Conservation (phyloP, 345 rosid species). For the Triadica sebifera region DNA sequence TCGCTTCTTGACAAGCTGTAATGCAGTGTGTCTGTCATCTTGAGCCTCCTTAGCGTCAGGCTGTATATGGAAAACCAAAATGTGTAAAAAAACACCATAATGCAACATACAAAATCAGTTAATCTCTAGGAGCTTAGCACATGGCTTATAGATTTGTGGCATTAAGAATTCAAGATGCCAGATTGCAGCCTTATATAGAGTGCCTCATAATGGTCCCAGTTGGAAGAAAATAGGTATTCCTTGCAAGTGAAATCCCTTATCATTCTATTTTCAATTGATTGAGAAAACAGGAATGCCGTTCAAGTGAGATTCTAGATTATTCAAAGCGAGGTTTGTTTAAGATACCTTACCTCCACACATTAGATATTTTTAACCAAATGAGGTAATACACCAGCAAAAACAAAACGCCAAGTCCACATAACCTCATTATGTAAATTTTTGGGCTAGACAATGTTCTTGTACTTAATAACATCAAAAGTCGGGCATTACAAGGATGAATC, state of each 20-base stretch:
- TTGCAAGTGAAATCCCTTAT: background rate
- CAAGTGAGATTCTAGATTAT: background rate
- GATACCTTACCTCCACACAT: background rate
- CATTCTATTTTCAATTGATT: too few relatives aligned
- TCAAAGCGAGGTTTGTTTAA: background rate
- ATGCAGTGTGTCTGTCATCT: slow-evolving; percentile 56
- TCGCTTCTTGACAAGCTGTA: slow-evolving; percentile 63
- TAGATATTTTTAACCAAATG: background rate
- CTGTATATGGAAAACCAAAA: slow-evolving; percentile 33
- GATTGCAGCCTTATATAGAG: background rate
- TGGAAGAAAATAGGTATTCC: background rate
- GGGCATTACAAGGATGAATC: background rate
- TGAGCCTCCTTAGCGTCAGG: slow-evolving; percentile 53
- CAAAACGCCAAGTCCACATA: background rate
- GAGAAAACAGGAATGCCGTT: background rate
- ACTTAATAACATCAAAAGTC: background rate
- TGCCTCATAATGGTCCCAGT: background rate
- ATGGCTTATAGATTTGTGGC: background rate
- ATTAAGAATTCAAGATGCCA: background rate
- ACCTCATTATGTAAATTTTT: background rate
- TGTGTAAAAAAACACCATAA: background rate
- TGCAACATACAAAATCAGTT: background rate
- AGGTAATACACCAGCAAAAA: background rate
- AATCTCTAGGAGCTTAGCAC: background rate
- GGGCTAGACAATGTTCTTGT: background rate